phyloP scores from a whole-genome alignment of 2,329 filamentous ascomycete species.

The Cladosporium cucumerinum region DNA sequence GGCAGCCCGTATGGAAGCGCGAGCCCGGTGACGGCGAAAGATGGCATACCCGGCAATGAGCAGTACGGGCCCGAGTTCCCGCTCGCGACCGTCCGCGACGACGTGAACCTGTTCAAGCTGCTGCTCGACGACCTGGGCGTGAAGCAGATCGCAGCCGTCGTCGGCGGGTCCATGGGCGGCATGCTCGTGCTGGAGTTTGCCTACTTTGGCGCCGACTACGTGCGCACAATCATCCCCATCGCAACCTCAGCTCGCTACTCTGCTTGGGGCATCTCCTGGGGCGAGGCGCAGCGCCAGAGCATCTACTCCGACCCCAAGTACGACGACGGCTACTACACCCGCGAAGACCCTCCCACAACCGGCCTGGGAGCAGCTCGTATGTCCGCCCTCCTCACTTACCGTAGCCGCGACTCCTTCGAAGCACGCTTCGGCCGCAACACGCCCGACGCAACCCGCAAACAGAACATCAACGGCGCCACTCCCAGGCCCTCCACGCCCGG shows the following conservation, averaged over 20 bases:
- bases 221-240: slow-evolving; percentile 75
- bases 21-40: slow-evolving; percentile 84
- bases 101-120: slow-evolving; percentile 82
- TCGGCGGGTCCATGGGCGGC: slow-evolving; percentile 82
- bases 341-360: slow-evolving; percentile 78
- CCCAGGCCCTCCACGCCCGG: slow-evolving; percentile 46
- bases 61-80: slow-evolving; percentile 95
- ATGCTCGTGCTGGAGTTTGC: slow-evolving; percentile 92
- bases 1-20: slow-evolving; percentile 83
- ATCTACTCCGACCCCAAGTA: slow-evolving; percentile 99
- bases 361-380: slow-evolving; percentile 93
- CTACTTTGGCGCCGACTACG: slow-evolving; percentile 84
- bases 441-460: slow-evolving; percentile 76
- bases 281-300: slow-evolving; percentile 81
- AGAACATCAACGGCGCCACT: slow-evolving; percentile 69
- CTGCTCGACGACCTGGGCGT: slow-evolving; percentile 78
- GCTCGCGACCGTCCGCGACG: slow-evolving; percentile 89
- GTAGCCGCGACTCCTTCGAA: slow-evolving; percentile 95
- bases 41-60: slow-evolving; percentile 70
- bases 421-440: slow-evolving; percentile 90
- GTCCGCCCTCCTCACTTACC: slow-evolving; percentile 92
- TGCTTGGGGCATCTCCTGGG: slow-evolving; percentile 89
- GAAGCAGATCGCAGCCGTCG: slow-evolving; percentile 70
- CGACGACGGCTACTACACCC: slow-evolving; percentile 90
- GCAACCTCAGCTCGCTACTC: slow-evolving; percentile 81